These are phyloP conservation scores for Singerocomus inundabilis DNA, from an alignment of 1,284 basidiomycete genomes.

Conservation along the genomic window DNA sequence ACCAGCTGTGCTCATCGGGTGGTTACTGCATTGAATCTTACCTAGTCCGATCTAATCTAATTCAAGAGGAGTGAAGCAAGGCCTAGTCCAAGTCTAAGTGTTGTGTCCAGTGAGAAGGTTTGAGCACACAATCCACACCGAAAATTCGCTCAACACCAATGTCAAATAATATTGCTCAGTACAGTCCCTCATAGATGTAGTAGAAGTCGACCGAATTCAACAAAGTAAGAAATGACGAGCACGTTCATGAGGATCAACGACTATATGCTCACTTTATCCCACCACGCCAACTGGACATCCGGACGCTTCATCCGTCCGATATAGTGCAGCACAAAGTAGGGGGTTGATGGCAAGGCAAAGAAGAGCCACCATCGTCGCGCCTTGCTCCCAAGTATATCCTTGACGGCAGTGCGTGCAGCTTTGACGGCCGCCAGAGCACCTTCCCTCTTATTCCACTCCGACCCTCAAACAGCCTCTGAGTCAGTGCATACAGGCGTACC, in stretches of 20 bases:
- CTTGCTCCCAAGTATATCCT: conserved; percentile 79
- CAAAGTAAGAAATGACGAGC: conserved; percentile 87
- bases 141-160: no score
- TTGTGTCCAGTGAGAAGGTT: no score
- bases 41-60: no score
- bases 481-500: conserved; percentile 31
- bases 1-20: no score
- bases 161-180: no score
- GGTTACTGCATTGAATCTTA: no score
- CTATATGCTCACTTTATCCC: conserved; percentile 93
- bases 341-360: conserved; percentile 79
- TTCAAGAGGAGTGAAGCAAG: no score
- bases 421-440: conserved; percentile 50
- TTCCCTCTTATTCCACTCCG: conserved; percentile 55
- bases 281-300: conserved; percentile 93
- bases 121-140: no score
- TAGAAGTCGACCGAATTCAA: conserved; percentile 83
- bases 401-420: conserved; percentile 67
- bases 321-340: conserved; percentile 63
- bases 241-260: conserved; percentile 79
- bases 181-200: no score
- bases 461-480: conserved; percentile 52
- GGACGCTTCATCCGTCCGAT: conserved; percentile 95
- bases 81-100: no score
- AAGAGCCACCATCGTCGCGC: conserved; percentile 69